Percentiles rank a stretch among this genome's conserved stretches.
Conservation (phyloP, 108 stramenopile genomes). For the Nannochloropsis oceanica region DNA sequence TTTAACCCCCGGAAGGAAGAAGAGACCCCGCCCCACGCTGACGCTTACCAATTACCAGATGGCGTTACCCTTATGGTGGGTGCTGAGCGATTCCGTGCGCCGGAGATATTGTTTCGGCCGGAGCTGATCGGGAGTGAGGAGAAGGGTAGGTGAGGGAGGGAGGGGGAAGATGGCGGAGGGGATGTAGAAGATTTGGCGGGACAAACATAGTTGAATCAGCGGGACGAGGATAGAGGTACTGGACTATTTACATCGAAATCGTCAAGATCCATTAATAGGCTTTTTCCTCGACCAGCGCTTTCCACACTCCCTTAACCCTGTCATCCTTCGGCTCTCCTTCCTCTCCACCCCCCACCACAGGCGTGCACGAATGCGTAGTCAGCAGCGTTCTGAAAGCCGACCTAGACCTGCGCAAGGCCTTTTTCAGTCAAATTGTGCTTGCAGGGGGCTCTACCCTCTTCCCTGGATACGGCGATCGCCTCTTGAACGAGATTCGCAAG, state of each 20-base stretch:
- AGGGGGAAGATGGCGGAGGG: not conserved
- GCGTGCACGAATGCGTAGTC: slow-evolving; percentile 65
- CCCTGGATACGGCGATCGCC: slow-evolving; percentile 79
- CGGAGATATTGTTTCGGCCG: slow-evolving; percentile 84
- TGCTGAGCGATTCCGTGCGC: slow-evolving; percentile 65
- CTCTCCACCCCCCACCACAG: slow-evolving; percentile 23
- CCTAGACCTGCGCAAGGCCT: slow-evolving; percentile 72
- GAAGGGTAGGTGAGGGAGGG: not conserved
- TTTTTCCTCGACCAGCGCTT: no score
- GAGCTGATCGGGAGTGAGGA: slow-evolving; percentile 73
- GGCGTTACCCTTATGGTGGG: slow-evolving; percentile 61
- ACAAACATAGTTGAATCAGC: no score
- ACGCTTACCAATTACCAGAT: slow-evolving; percentile 65
- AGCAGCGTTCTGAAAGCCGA: slow-evolving; percentile 72
- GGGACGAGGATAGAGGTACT: no score
- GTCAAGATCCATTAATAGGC: no score
- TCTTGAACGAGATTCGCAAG: slow-evolving; percentile 58
- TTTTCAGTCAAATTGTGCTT: slow-evolving; percentile 82
- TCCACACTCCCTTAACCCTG: no score
- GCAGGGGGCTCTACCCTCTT: slow-evolving; percentile 82
- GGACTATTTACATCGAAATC: no score
- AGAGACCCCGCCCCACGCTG: slow-evolving; percentile 17
- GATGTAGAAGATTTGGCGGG: no score
- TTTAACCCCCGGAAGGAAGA: slow-evolving; percentile 41
- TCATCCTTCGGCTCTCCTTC: no score